A percentile compares a stretch with the other conserved stretches of the same genome.
Evolutionary conservation across 169 alveolate genomes (phyloP).

Genomic region (Plasmodium berghei): DNA sequence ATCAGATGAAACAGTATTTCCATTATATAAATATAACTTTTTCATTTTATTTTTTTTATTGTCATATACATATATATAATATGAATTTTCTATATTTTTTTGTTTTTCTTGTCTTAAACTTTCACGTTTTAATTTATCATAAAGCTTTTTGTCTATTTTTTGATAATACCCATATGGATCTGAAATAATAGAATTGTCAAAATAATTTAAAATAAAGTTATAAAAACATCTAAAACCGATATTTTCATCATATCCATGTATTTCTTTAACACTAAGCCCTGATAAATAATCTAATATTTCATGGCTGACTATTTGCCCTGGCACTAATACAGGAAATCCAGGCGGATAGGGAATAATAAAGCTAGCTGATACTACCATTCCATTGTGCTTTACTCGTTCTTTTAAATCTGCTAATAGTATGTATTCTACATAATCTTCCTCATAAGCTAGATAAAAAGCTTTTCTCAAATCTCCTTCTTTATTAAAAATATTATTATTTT

Average conservation of each 20-base stretch:
- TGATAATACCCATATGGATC: conserved; percentile 52
- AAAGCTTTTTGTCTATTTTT: conserved; percentile 26
- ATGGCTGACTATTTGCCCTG: conserved; percentile 78
- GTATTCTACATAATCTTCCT: conserved; percentile 77
- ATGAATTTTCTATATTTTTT: conserved; percentile 8
- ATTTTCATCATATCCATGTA: conserved; percentile 79
- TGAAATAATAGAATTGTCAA: conserved; percentile 7
- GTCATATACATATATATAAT: conserved; percentile 41
- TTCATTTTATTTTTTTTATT: conserved; percentile 32
- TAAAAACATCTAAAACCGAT: conserved; percentile 71
- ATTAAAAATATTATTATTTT: conserved; percentile 23
- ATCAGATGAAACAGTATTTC: conserved; percentile 8
- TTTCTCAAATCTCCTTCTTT: conserved; percentile 79
- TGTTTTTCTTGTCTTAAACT: conserved; percentile 23
- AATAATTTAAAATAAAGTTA: conserved; percentile 60
- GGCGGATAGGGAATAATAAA: conserved; percentile 83
- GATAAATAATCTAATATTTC: conserved; percentile 77
- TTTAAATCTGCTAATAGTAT: conserved; percentile 38
- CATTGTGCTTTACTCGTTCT: conserved; percentile 37
- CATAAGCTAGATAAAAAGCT: conserved; percentile 79
- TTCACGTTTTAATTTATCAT: conserved; percentile 19
- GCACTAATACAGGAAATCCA: conserved; percentile 81
- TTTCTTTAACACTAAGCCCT: conserved; percentile 78
- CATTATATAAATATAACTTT: conserved; percentile 34
- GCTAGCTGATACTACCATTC: conserved; percentile 76